Conservation (phyloP, 192 early-diverging fungal genomes). For the Dispira parvispora region DNA sequence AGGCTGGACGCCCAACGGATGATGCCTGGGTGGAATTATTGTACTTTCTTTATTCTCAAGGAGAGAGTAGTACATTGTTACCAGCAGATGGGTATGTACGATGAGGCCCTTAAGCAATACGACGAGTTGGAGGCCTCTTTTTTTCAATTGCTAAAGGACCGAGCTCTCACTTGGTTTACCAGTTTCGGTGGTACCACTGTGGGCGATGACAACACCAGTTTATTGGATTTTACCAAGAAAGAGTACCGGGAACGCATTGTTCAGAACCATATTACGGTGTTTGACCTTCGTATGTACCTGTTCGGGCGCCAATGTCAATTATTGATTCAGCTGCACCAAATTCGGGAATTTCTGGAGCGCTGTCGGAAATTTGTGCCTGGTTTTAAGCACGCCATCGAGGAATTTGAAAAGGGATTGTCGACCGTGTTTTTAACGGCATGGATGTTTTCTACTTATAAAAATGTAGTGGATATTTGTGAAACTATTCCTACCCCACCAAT, state of each 20-base stretch:
- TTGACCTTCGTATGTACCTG: slow-evolving; percentile 92
- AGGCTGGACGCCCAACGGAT: slow-evolving; percentile 79
- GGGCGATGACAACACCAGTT: slow-evolving; percentile 76
- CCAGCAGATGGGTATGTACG: slow-evolving; percentile 71
- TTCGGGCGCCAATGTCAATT: slow-evolving; percentile 82
- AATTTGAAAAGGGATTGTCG: slow-evolving; percentile 19
- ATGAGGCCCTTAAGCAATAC: slow-evolving; percentile 84
- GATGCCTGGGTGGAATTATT: slow-evolving; percentile 99
- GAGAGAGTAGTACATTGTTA: slow-evolving; percentile 73
- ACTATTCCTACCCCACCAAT: slow-evolving; percentile 15
- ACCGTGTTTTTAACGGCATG: slow-evolving; percentile 23
- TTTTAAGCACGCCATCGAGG: slow-evolving; percentile 19
- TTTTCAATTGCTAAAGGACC: slow-evolving; percentile 74
- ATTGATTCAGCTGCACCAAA: slow-evolving; percentile 42
- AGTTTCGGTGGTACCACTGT: slow-evolving; percentile 70
- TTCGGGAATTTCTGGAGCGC: slow-evolving; percentile 20
- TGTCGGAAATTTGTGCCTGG: slow-evolving; percentile 21
- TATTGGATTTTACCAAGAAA: slow-evolving; percentile 60
- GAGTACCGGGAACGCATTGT: slow-evolving; percentile 77
- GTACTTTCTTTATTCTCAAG: slow-evolving; percentile 90
- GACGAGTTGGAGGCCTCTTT: slow-evolving; percentile 96
- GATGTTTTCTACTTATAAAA: slow-evolving; percentile 24
- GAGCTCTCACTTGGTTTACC: slow-evolving; percentile 82
- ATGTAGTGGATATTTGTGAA: slow-evolving; percentile 29
- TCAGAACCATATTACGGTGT: slow-evolving; percentile 79